phyloP scores from a whole-genome alignment of 2,329 filamentous ascomycete genomes.

The Neoascochyta sp. region DNA sequence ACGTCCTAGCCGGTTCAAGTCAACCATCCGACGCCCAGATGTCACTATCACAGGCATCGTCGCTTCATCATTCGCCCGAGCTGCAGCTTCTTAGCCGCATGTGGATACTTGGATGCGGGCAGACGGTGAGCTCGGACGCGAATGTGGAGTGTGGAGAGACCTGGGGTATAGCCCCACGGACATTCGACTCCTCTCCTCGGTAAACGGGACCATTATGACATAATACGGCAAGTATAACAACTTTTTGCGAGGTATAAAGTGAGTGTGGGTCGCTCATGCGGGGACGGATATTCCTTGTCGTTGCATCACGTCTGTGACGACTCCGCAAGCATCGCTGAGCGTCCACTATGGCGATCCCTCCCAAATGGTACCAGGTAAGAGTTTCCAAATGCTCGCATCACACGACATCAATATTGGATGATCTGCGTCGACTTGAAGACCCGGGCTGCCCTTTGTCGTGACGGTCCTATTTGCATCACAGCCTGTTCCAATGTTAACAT shows the following conservation, averaged over 20 bases:
- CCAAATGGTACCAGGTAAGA: conserved; percentile 55
- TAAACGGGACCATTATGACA: conserved; percentile 2
- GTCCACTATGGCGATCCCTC: conserved; percentile 51
- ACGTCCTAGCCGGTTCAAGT: too few relatives aligned
- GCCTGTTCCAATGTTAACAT: neutral
- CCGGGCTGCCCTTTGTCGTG: too few relatives aligned
- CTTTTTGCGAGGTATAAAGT: conserved; percentile 7
- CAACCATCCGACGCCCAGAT: too few relatives aligned
- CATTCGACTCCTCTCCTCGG: conserved; percentile 6
- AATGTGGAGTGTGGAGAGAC: conserved; percentile 13
- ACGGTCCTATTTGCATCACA: too few relatives aligned
- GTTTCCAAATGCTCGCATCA: too few relatives aligned
- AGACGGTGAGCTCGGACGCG: conserved; percentile 3
- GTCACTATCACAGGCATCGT: too few relatives aligned
- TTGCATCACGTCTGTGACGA: conserved; percentile 5
- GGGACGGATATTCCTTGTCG: conserved; percentile 9
- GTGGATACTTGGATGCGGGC: conserved; percentile 3
- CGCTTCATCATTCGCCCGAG: conserved; percentile 7
- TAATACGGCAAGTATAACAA: conserved; percentile 4
- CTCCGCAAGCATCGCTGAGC: conserved; percentile 4
- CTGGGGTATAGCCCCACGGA: conserved; percentile 9
- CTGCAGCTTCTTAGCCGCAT: conserved; percentile 1
- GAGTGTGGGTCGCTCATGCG: conserved; percentile 5
- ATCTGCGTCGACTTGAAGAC: too few relatives aligned
- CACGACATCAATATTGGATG: too few relatives aligned